phyloP scores from a whole-genome alignment of 106 monocot species.

The Iris macrosiphon region DNA sequence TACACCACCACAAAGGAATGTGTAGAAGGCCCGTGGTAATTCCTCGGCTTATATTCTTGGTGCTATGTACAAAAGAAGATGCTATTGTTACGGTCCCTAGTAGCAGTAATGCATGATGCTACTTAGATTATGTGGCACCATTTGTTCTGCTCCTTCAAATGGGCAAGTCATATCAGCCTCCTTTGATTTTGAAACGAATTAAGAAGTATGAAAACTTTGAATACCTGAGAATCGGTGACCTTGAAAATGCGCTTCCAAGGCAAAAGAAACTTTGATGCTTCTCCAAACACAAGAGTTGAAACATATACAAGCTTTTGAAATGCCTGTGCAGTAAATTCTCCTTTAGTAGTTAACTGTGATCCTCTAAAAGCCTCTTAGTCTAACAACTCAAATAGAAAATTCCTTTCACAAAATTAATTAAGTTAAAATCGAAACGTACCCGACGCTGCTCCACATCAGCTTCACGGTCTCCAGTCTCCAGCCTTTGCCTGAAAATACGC shows the following conservation, averaged over 20 bases:
- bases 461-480: constrained; percentile 88
- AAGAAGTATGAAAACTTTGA: no score
- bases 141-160: no score
- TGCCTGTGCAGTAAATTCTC: constrained; percentile 48
- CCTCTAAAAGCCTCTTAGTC: constrained; percentile 4
- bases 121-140: no score
- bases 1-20: no score
- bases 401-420: not conserved
- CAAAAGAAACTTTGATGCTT: constrained; percentile 87
- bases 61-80: no score
- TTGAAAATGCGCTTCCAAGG: constrained; percentile 99
- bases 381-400: not conserved
- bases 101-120: no score
- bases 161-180: no score
- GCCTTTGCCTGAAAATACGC: constrained; percentile 77
- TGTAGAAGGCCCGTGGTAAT: no score
- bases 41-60: no score
- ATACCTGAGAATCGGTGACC: constrained; percentile 98
- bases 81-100: no score
- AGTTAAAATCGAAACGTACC: constrained; percentile 28
- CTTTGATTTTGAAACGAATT: no score
- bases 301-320: constrained; percentile 97
- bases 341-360: not conserved
- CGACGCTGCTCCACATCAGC: constrained; percentile 73
- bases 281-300: constrained; percentile 84